Base-by-base conservation (phyloP, 257 asterid species). In the Scutellaria minor region DNA sequence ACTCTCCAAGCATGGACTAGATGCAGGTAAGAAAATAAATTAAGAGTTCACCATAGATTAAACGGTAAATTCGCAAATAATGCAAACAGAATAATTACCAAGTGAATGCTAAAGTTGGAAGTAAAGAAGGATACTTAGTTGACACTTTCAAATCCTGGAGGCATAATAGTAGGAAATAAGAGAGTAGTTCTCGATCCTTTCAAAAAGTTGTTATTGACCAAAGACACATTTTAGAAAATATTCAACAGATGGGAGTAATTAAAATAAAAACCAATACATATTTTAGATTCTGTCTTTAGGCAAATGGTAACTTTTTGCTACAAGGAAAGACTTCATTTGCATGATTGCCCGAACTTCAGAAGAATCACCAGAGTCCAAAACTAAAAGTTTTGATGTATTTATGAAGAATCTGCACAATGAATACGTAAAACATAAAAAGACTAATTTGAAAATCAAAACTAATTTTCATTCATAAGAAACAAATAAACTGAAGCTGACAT, bases 361-460 rank as follows among this genome's bases (percentile, higher is more conserved):
- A 87, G 98, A 86, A 88, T 86, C 98, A 88, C 88, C 96, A 89
- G 94, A 81, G 82, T 86, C 97, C 96, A 89, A 93, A 87, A 85
- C 86, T 78, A 91, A 93, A 91, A 83, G 85, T 83, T 85, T 72
- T 85, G 96, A 80, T 77, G 92, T 90, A 85, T 79, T 87, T 84
- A 80, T 75, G 92, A 90, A 87, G 97, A 81, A 93, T 93, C 98
- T 93, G 98, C 98, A 93, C 94, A 88, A 82, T 82, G 87, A 86
- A 88, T 87, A 86, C 79, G 73, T 81, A 77, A 81, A 82, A 57
- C 80, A 84, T 82, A 84, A 83, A 89, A 84, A 87, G 59, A 67
- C 59, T 61, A 66, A 45, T 79, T 80, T 58, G 65, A 40, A 71
- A 75, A 79, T 67, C 78, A 56, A 63, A 68, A 48, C 6, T 45